Evolutionary conservation across 352 stramenopile species (phyloP).

Genomic region (Pythium aristosporum): DNA sequence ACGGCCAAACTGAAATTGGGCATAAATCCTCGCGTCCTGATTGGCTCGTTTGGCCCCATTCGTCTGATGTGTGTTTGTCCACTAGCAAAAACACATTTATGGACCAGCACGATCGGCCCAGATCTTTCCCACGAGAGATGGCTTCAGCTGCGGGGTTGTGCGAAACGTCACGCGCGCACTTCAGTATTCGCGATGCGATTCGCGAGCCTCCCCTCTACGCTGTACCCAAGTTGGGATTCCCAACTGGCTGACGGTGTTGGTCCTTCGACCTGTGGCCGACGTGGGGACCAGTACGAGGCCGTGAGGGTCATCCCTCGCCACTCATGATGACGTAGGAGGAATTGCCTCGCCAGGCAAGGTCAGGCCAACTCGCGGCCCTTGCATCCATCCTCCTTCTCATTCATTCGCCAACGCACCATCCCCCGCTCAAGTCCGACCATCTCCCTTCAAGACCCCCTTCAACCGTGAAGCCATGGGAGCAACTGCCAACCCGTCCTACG

Average conservation of each 20-base stretch:
- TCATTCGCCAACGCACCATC: constrained; percentile 7
- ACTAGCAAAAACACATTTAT: background rate
- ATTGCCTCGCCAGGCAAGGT: too few species aligned
- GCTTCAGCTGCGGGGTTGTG: too few species aligned
- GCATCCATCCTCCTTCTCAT: background rate
- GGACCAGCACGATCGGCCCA: background rate
- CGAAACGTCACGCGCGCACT: too few species aligned
- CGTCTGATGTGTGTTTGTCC: background rate
- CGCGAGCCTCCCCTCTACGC: background rate
- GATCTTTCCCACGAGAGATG: background rate
- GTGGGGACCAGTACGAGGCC: too few species aligned
- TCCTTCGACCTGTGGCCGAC: too few species aligned
- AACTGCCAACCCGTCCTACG: background rate
- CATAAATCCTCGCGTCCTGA: background rate
- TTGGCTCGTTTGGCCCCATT: background rate
- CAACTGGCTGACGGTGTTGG: too few species aligned
- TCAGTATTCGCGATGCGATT: too few species aligned
- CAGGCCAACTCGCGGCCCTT: background rate
- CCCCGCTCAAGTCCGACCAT: background rate
- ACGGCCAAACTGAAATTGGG: background rate
- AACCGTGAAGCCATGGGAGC: background rate
- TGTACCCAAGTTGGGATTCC: too few species aligned
- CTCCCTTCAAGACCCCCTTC: background rate
- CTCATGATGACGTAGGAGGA: background rate
- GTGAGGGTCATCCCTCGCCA: background rate